Evolutionary conservation across 164 flowering plant species (phyloP), one percentile per base, ranked within the genome.

Genomic region (Vitis cinerea): DNA sequence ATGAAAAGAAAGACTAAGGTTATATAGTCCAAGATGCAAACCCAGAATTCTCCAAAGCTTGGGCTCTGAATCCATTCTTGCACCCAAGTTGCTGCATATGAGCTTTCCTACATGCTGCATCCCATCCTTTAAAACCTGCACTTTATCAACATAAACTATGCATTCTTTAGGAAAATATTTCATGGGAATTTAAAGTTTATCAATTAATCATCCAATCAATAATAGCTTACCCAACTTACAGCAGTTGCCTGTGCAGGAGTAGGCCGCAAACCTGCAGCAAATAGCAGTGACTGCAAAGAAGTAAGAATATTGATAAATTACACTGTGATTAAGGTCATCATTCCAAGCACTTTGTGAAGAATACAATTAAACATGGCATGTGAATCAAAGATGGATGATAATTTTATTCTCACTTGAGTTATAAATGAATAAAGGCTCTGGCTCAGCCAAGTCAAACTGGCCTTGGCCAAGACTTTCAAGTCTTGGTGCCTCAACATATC

Each of bases 181-280:
- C 19, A 37, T 23, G n/a, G 10, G 8, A 9, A 31, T 31, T 11
- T 37, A 56, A 17, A 17, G 29, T 17, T 2, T 44, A 13, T 23
- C 0, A 19, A 55, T 15, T 10, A 62, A 14, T 49, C 13, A 64
- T 31, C 56, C 11, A 63, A 50, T n/a, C 12, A 49, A 14, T 10
- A 19, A 65, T 29, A 72, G 68, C 90, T 85, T 82, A 95, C 99
- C 99, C 99, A 95, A 75, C 99, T 90, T 4, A 87, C 95, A 56
- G 78, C 98, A 72, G 98, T 93, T 49, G 99, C 92, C 83, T 93
- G 99, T 15, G 98, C 99, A 64, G 98, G 97, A 11, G 98, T 95
- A 59, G 99, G 99, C 68, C 97, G 87, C 82, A 95, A 84, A 73
- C 99, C 99, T 80, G 99, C 99, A 87, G 99, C 99, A 89, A 88